Conservation (phyloP, 176 grass and related monocot genomes). For the Coix lacrymajobi region DNA sequence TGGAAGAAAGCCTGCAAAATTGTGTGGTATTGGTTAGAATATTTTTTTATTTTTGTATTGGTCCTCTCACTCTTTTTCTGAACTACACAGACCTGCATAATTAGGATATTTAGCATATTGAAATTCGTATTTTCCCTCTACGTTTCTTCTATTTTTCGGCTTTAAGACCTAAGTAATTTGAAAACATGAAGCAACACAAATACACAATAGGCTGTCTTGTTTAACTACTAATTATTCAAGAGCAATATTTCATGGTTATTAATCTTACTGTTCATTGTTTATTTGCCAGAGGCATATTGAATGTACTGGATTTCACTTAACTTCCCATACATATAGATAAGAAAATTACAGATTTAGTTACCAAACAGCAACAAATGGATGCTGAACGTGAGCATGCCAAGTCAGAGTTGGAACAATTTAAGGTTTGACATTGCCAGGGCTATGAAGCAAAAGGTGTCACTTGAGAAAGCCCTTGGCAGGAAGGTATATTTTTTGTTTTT, state of each 20-base stretch:
- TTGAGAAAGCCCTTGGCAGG: constrained; percentile 76
- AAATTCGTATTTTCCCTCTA: not conserved
- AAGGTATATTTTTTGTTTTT: constrained; percentile 55
- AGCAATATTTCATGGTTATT: not conserved
- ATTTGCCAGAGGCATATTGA: not conserved
- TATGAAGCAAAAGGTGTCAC: constrained; percentile 68
- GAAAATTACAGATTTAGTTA: constrained; percentile 83
- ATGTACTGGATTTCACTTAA: constrained; percentile 47
- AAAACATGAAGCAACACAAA: not conserved
- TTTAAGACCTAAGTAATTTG: constrained; percentile 16
- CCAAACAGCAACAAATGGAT: constrained; percentile 91
- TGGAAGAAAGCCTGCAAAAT: not conserved
- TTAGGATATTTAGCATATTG: not conserved
- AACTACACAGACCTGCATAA: not conserved
- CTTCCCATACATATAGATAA: constrained; percentile 93
- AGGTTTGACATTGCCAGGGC: constrained; percentile 60
- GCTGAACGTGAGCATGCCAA: constrained; percentile 84
- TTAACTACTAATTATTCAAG: constrained; percentile 15
- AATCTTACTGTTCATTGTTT: constrained; percentile 15
- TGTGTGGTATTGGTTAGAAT: not conserved
- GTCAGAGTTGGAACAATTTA: constrained; percentile 73
- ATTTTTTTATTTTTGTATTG: not conserved
- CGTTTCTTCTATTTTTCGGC: constrained; percentile 13
- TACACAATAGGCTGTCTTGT: not conserved
- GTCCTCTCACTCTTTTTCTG: not conserved